Conservation (phyloP, 1,284 basidiomycete species). For the Cutaneotrichosporon dermatis region DNA sequence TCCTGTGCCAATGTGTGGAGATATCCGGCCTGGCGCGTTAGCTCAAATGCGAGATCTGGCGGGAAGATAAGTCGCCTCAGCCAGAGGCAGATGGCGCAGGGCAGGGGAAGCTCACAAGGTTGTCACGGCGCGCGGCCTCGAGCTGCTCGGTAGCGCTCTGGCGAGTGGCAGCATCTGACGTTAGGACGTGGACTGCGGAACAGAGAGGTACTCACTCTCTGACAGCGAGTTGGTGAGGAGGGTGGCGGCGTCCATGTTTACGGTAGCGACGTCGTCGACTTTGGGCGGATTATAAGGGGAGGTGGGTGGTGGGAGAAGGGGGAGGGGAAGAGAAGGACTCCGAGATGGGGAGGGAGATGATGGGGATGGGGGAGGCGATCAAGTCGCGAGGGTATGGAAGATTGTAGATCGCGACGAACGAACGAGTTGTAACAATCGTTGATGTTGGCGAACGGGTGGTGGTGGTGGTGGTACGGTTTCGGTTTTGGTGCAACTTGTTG, state of each 20-base stretch:
- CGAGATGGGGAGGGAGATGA: neutral
- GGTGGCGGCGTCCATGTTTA: conserved; percentile 79
- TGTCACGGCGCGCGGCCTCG: conserved; percentile 73
- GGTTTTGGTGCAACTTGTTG: too few species aligned
- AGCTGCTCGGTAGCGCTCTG: conserved; percentile 82
- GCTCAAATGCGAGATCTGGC: neutral
- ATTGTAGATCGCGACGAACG: too few species aligned
- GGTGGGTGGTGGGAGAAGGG: neutral
- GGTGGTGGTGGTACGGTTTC: too few species aligned
- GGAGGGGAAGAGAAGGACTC: neutral
- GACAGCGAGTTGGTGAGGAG: conserved; percentile 86
- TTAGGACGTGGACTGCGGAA: too few species aligned
- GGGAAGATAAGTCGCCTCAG: neutral
- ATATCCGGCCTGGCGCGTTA: conserved; percentile 65
- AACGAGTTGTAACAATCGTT: too few species aligned
- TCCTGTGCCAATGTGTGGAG: conserved; percentile 79
- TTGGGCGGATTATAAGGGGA: conserved; percentile 8
- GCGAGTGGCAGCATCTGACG: conserved; percentile 73
- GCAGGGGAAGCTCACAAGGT: conserved; percentile 62
- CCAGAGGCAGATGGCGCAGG: neutral
- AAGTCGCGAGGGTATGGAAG: too few species aligned
- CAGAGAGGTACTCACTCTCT: conserved; percentile 62
- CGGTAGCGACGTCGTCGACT: neutral
- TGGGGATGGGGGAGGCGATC: too few species aligned
- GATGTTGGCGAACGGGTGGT: too few species aligned